phyloP scores from a whole-genome alignment of 305 asterid species.

The Fraxinus floribunda region DNA sequence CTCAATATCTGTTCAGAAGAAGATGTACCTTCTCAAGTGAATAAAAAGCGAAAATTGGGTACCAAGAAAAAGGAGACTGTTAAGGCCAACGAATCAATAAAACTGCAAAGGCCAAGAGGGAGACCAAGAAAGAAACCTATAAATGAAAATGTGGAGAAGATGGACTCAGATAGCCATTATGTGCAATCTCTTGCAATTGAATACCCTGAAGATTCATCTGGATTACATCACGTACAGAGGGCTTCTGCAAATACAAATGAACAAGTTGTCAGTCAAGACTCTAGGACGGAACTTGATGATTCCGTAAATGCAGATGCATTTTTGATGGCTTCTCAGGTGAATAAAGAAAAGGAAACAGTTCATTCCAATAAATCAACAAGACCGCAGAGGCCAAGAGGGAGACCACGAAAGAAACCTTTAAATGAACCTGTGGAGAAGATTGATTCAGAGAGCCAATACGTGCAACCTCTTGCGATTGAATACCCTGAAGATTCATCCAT shows the following conservation, averaged over 20 bases:
- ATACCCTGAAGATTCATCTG: constrained; percentile 33
- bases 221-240: constrained; percentile 22
- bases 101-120: constrained; percentile 40
- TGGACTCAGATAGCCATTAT: constrained; percentile 28
- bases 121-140: constrained; percentile 42
- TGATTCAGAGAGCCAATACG: constrained; percentile 28
- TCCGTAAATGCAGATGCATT: constrained; percentile 22
- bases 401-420: constrained; percentile 40
- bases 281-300: constrained; percentile 18
- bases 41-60: constrained; percentile 32
- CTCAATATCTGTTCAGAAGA: constrained; percentile 37
- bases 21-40: constrained; percentile 33
- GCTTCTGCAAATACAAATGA: constrained; percentile 30
- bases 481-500: constrained; percentile 33
- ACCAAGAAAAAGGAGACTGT: constrained; percentile 25
- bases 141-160: constrained; percentile 27
- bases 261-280: constrained; percentile 28
- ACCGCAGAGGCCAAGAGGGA: constrained; percentile 41
- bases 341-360: neutral
- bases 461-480: constrained; percentile 46
- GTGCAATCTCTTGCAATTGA: constrained; percentile 46
- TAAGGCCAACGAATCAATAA: constrained; percentile 20
- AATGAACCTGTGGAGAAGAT: constrained; percentile 27
- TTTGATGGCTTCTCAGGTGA: constrained; percentile 18
- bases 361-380: constrained; percentile 21